Conservation (phyloP, 108 stramenopile species). For the Fistulifera solaris region DNA sequence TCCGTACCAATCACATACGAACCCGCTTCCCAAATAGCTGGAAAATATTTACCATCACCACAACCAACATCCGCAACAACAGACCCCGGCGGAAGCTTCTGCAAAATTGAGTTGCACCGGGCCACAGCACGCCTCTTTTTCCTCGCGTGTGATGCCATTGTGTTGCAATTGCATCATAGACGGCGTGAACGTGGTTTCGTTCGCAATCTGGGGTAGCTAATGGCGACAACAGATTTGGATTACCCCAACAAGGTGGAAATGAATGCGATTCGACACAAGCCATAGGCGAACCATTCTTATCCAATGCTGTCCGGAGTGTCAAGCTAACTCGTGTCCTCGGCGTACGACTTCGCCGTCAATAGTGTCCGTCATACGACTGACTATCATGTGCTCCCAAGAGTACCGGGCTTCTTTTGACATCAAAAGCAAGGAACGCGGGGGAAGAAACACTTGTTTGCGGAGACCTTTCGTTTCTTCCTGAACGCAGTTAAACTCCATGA, state of each 20-base stretch:
- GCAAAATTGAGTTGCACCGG: slow-evolving; percentile 86
- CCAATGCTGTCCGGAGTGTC: slow-evolving; percentile 71
- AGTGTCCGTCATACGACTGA: slow-evolving; percentile 75
- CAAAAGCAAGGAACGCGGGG: slow-evolving; percentile 57
- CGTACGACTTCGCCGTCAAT: slow-evolving; percentile 54
- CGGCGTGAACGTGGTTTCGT: slow-evolving; percentile 86
- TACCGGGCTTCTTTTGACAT: slow-evolving; percentile 73
- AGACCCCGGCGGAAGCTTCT: slow-evolving; percentile 56
- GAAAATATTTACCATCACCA: slow-evolving; percentile 95
- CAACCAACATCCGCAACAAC: slow-evolving; percentile 95
- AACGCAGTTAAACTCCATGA: slow-evolving; percentile 79
- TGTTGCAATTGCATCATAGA: slow-evolving; percentile 95
- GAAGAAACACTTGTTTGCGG: slow-evolving; percentile 55
- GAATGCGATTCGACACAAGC: slow-evolving; percentile 32
- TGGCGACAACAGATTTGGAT: neutral
- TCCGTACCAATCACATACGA: slow-evolving; percentile 94
- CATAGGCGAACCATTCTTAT: slow-evolving; percentile 34
- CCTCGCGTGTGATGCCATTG: slow-evolving; percentile 97
- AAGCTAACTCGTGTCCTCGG: slow-evolving; percentile 66
- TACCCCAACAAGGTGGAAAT: slow-evolving; percentile 59
- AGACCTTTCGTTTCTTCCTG: slow-evolving; percentile 6
- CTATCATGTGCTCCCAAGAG: slow-evolving; percentile 84
- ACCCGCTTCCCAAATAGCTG: slow-evolving; percentile 58
- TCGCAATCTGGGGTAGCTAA: slow-evolving; percentile 78
- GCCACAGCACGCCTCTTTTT: slow-evolving; percentile 92